phyloP scores from a whole-genome alignment of 2,329 filamentous ascomycete species.

The Didymella glomerata region DNA sequence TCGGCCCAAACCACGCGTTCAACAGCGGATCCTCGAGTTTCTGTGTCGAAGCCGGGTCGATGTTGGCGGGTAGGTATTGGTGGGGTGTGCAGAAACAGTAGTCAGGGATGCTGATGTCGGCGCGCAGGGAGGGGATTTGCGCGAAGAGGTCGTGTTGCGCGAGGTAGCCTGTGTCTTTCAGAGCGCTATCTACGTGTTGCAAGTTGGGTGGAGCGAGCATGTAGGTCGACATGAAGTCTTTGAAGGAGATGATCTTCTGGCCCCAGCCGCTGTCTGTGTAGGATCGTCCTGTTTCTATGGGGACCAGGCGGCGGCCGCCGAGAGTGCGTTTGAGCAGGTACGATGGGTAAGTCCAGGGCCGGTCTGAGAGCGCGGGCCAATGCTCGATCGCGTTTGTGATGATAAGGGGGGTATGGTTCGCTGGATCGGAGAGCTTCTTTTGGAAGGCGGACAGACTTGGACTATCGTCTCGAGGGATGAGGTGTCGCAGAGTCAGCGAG shows the following conservation, averaged over 20 bases:
- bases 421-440: constrained; percentile 29
- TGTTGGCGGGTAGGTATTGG: constrained; percentile 25
- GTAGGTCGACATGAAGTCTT: constrained; percentile 71
- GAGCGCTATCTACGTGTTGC: not conserved
- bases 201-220: constrained; percentile 54
- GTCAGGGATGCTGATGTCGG: constrained; percentile 83
- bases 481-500: constrained; percentile 26
- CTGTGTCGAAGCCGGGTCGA: constrained; percentile 23
- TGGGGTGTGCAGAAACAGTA: constrained; percentile 77
- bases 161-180: constrained; percentile 74
- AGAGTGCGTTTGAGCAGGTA: constrained; percentile 82
- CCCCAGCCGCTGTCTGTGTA: constrained; percentile 89
- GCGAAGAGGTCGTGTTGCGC: constrained; percentile 89
- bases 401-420: constrained; percentile 65
- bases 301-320: constrained; percentile 79
- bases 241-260: constrained; percentile 80
- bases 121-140: constrained; percentile 78
- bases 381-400: constrained; percentile 70
- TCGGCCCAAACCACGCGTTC: constrained; percentile 93
- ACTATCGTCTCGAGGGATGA: constrained; percentile 32
- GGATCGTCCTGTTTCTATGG: constrained; percentile 83
- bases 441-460: constrained; percentile 43
- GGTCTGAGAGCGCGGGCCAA: constrained; percentile 80
- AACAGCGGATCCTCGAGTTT: constrained; percentile 68
- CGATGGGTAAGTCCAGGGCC: constrained; percentile 74